phyloP scores from a whole-genome alignment of 78 protist species.

The Chrysochromulina parva region DNA sequence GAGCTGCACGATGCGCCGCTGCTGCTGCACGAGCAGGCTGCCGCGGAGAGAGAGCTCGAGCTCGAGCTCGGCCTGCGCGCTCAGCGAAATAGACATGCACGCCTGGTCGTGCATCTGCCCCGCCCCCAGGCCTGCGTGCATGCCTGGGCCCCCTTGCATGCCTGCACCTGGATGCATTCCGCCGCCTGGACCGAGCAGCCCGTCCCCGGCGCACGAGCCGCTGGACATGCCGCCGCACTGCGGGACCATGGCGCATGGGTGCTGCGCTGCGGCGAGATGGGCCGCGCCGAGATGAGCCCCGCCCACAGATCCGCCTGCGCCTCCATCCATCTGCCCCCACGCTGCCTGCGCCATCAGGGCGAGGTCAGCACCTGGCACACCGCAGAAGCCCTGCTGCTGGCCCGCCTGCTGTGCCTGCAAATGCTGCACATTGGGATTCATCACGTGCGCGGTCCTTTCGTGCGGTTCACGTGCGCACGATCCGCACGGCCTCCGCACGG shows the following conservation, averaged over 20 bases:
- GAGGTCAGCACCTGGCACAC: background rate
- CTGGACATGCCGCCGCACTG: background rate
- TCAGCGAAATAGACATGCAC: background rate
- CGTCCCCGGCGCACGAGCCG: background rate
- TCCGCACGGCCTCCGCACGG: too few species aligned
- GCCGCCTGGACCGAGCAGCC: too few species aligned
- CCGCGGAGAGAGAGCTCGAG: slow-evolving; percentile 16
- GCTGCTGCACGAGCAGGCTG: slow-evolving; percentile 22
- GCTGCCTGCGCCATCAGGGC: background rate
- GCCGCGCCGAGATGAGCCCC: too few species aligned
- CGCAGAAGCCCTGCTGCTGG: too few species aligned
- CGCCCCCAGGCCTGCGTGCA: too few species aligned
- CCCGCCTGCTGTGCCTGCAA: too few species aligned
- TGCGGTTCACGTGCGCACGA: too few species aligned
- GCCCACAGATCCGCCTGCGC: too few species aligned
- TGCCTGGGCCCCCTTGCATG: too few species aligned
- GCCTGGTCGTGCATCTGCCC: background rate
- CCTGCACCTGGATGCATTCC: too few species aligned
- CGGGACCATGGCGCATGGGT: background rate
- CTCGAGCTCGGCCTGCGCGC: slow-evolving; percentile 14
- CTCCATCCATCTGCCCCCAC: background rate
- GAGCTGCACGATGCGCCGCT: slow-evolving; percentile 20
- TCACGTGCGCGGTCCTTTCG: too few species aligned
- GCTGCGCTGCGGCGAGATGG: background rate
- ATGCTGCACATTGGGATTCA: too few species aligned